These are phyloP conservation scores for Stephanodiscus minutulus DNA, from an alignment of 108 stramenopile genomes.

Conservation along the genomic window DNA sequence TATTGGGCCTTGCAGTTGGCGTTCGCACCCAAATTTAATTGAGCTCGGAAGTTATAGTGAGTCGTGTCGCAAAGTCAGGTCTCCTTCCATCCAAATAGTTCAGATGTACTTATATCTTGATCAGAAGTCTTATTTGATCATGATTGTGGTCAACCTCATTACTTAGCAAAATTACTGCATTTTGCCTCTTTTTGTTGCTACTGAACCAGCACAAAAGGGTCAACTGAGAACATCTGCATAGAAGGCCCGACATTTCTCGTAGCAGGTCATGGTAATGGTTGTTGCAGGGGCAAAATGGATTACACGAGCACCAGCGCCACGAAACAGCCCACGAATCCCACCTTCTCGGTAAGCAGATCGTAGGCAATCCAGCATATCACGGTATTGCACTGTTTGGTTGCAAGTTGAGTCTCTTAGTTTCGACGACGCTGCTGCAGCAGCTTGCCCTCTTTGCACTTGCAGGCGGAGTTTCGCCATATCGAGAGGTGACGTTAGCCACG, in stretches of 20 bases:
- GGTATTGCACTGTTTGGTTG: conserved; percentile 36
- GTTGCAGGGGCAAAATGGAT: conserved; percentile 92
- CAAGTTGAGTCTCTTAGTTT: too few species aligned
- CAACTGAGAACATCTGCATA: conserved; percentile 31
- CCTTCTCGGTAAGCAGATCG: conserved; percentile 52
- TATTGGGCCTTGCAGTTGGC: too few species aligned
- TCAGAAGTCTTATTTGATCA: too few species aligned
- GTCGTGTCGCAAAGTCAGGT: too few species aligned
- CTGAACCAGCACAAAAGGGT: not conserved
- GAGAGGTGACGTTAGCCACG: conserved; percentile 95
- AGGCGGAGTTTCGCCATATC: conserved; percentile 95
- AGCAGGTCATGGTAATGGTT: conserved; percentile 93
- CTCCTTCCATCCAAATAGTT: too few species aligned
- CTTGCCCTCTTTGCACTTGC: conserved; percentile 85
- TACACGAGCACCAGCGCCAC: conserved; percentile 95
- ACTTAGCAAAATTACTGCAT: not conserved
- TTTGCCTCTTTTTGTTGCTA: not conserved
- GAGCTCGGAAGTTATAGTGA: too few species aligned
- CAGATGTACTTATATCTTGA: too few species aligned
- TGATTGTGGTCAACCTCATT: not conserved
- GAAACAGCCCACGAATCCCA: conserved; percentile 86
- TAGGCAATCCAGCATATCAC: conserved; percentile 77
- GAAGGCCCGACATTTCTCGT: conserved; percentile 75
- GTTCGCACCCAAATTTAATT: too few species aligned
- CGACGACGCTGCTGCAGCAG: conserved; percentile 18